Base-by-base conservation (phyloP, 2,329 filamentous ascomycete genomes). In the Fusarium chuoi region DNA sequence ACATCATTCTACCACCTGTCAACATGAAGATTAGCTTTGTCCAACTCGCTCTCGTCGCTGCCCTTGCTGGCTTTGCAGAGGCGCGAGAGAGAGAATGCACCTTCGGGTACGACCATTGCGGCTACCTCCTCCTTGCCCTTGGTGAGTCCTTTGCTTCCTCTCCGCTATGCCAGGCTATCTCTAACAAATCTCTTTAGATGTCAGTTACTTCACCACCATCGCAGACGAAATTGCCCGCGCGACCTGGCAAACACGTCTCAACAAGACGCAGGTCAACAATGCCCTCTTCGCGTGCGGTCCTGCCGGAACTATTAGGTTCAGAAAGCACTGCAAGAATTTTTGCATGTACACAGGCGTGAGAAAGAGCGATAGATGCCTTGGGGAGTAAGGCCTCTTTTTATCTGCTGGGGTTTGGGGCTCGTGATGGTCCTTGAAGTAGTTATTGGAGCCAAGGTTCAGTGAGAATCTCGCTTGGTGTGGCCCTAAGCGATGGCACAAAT, bases 401-500 rank as follows among this genome's bases (percentile, higher is more conserved):
- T 46, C 12, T 46, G 24, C 44, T 28, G 44, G 12, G 28, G 13
- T 28, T 28, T 46, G 18, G 24, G 44, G 20, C 22, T 46, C 8
- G n/a, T n/a, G 41, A 10, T 15, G 14, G 22, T 6, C 24, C 12
- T 36, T 24, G 15, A 4, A 8, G 49, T 7, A 35, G 13, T 52
- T 26, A 42, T n/a, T 54, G 33, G 11, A 48, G 64, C 70, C 70
- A 77, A 56, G 44, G 8, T 35, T 71, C 48, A 13, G 18, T n/a
- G 42, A 74, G 62, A 22, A 65, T 20, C 8, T 76, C 61, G 14
- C 24, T 65, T 58, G 73, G 35, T 5, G 57, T 62, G 22, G 65
- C 70, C 38, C 76, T 62, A 2, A 62, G 46, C 5, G 62, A 69
- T 6, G 76, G 75, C 45, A 78, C 72, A 71, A 78, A 56, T 45